These are phyloP conservation scores for Tillandsia fasciculata DNA, from an alignment of 176 grass and related monocot genomes.

Conservation along the genomic window DNA sequence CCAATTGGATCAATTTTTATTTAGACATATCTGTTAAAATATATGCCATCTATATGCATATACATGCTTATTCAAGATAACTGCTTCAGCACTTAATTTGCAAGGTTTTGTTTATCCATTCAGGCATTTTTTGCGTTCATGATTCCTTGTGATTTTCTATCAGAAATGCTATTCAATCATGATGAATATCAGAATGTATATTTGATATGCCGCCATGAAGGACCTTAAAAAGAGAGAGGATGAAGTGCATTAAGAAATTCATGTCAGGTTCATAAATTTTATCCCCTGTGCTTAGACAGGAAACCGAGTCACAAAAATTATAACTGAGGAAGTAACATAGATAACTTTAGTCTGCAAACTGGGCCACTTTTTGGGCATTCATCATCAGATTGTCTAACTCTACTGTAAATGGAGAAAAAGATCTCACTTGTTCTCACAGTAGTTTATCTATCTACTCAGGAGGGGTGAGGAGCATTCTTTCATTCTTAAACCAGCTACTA, in stretches of 20 bases:
- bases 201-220: background rate
- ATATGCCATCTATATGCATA: too few species aligned
- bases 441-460: constrained; percentile 41
- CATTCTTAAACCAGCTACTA: constrained; percentile 81
- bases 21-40: too few species aligned
- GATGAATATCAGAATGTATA: background rate
- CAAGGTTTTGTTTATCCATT: background rate
- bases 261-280: background rate
- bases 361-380: background rate
- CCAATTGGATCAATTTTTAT: too few species aligned
- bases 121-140: background rate
- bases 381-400: constrained; percentile 4
- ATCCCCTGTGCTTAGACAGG: background rate
- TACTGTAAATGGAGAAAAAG: background rate
- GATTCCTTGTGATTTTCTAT: background rate
- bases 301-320: background rate
- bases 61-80: too few species aligned
- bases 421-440: constrained; percentile 18
- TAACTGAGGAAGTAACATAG: background rate
- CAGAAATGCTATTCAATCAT: background rate
- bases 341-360: background rate
- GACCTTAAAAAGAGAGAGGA: background rate
- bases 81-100: too few species aligned
- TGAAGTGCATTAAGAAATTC: background rate
- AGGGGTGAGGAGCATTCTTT: constrained; percentile 88